These are phyloP conservation scores for Bruguiera sexangula DNA, from an alignment of 345 rosid genomes.

Conservation along the genomic window DNA sequence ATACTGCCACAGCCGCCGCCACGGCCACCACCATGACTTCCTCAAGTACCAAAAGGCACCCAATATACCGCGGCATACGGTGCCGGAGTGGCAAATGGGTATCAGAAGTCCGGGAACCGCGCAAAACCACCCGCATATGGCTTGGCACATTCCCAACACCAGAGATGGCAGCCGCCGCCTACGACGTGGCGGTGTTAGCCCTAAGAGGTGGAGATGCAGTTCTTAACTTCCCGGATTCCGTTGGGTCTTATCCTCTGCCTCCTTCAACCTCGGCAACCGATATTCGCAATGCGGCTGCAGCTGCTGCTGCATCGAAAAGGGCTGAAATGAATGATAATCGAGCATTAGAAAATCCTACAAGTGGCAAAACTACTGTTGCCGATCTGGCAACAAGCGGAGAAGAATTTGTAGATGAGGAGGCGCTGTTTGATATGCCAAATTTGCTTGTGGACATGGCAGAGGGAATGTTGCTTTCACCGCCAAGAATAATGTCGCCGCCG, in stretches of 20 bases:
- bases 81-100: constrained; percentile 87
- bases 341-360: neutral
- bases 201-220: constrained; percentile 61
- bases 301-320: constrained; percentile 52
- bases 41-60: constrained; percentile 40
- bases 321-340: constrained; percentile 19
- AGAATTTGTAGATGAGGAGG: constrained; percentile 75
- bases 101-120: constrained; percentile 86
- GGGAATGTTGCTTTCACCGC: constrained; percentile 85
- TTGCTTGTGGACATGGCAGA: constrained; percentile 86
- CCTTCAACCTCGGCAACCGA: constrained; percentile 52
- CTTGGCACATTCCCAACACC: constrained; percentile 79
- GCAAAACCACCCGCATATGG: constrained; percentile 85
- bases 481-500: constrained; percentile 53
- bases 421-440: constrained; percentile 69
- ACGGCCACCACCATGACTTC: constrained; percentile 13
- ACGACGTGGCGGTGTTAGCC: constrained; percentile 83
- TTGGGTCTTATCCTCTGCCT: constrained; percentile 54
- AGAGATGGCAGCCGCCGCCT: constrained; percentile 89
- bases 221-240: constrained; percentile 65
- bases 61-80: constrained; percentile 62
- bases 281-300: constrained; percentile 57
- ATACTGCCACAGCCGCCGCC: neutral
- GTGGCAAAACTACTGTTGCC: no score
- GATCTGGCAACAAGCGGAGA: neutral